Percentiles rank a stretch among this genome's conserved stretches.
These are phyloP conservation scores for Saccharomycopsis amapae DNA, from an alignment of 805 yeast genomes.

Conservation along the genomic window DNA sequence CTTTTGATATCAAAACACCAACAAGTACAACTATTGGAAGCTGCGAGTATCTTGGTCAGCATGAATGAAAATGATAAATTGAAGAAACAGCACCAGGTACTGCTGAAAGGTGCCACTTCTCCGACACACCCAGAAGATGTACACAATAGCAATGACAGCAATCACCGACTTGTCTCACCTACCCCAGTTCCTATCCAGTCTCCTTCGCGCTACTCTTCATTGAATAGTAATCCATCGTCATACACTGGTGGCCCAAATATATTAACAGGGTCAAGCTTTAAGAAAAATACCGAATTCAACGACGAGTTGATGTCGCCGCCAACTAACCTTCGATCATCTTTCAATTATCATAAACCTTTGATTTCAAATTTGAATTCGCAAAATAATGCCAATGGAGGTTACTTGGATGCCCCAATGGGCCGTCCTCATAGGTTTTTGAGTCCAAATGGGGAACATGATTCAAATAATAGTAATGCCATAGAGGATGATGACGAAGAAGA, in stretches of 20 bases:
- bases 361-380: neutral
- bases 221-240: neutral
- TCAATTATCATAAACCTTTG: constrained; percentile 1
- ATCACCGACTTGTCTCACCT: no score
- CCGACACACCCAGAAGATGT: no score
- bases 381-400: constrained; percentile 7
- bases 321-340: neutral
- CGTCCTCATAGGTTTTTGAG: no score
- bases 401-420: constrained; percentile 4
- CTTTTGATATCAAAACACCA: constrained; percentile 79
- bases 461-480: neutral
- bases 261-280: neutral
- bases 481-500: constrained; percentile 8
- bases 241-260: neutral
- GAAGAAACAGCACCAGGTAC: constrained; percentile 1
- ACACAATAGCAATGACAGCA: no score
- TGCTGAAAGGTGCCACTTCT: no score
- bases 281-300: neutral
- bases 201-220: neutral
- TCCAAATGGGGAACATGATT: neutral
- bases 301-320: constrained; percentile 5
- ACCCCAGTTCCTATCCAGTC: neutral
- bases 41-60: constrained; percentile 69
- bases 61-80: constrained; percentile 43
- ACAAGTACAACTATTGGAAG: constrained; percentile 76